Conservation (phyloP, 495 filamentous ascomycete species). For the Xylaria bambusicola region DNA sequence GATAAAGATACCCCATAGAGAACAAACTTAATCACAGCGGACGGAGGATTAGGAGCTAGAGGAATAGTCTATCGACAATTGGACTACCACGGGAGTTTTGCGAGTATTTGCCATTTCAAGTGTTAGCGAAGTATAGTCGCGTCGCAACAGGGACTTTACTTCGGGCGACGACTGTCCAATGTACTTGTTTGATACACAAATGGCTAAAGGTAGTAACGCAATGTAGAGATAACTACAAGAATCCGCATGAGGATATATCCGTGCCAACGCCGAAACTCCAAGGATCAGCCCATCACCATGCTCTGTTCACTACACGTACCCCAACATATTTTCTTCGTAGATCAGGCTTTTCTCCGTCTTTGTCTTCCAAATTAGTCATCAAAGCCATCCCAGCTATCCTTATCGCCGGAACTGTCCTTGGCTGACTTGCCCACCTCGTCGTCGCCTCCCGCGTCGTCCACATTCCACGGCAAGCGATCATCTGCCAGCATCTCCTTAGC, state of each 20-base stretch:
- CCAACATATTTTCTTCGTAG: too few species aligned
- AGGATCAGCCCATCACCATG: not conserved
- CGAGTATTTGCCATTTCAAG: not conserved
- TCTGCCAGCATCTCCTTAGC: slow-evolving; percentile 74
- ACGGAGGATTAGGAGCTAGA: not conserved
- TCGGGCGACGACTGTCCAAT: not conserved
- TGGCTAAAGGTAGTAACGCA: slow-evolving; percentile 13
- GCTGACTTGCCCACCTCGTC: slow-evolving; percentile 29
- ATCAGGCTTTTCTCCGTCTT: not conserved
- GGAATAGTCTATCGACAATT: not conserved
- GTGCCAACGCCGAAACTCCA: slow-evolving; percentile 22
- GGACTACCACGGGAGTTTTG: not conserved
- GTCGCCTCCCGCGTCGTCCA: slow-evolving; percentile 30
- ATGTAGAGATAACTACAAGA: slow-evolving; percentile 12
- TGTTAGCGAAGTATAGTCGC: not conserved
- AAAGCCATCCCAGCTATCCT: slow-evolving; percentile 74
- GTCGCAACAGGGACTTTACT: not conserved
- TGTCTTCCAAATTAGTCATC: slow-evolving; percentile 48
- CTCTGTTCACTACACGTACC: too few species aligned
- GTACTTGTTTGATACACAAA: not conserved
- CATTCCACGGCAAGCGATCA: slow-evolving; percentile 64
- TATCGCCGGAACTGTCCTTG: slow-evolving; percentile 46
- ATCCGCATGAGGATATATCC: slow-evolving; percentile 21
- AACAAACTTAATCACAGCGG: not conserved
- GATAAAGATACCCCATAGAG: slow-evolving; percentile 20